These are phyloP conservation scores for Russula emetica DNA, from an alignment of 768 basidiomycete genomes.

Conservation along the genomic window DNA sequence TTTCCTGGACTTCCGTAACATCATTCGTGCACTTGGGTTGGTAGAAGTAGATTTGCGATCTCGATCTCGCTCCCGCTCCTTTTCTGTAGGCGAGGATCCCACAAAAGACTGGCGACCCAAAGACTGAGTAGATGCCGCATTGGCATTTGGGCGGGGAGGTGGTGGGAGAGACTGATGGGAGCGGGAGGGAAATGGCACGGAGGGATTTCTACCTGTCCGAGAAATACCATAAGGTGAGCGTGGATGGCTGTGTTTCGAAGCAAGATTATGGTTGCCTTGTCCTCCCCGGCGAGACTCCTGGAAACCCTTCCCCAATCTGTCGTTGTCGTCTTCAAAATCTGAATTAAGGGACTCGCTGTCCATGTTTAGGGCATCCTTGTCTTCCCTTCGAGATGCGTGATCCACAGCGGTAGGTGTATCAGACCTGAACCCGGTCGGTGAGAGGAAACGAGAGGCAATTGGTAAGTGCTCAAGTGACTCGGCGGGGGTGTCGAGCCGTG, in stretches of 20 bases:
- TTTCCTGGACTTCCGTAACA: slow-evolving; percentile 68
- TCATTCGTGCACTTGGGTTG: slow-evolving; percentile 35
- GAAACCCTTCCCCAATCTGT: slow-evolving; percentile 47
- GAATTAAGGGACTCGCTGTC: slow-evolving; percentile 73
- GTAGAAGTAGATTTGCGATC: slow-evolving; percentile 41
- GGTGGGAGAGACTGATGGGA: slow-evolving; percentile 77
- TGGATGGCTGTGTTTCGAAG: slow-evolving; percentile 61
- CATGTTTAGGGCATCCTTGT: slow-evolving; percentile 53
- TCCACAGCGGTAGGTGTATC: slow-evolving; percentile 41
- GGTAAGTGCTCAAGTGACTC: slow-evolving; percentile 76
- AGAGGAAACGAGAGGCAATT: slow-evolving; percentile 90
- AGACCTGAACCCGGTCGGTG: slow-evolving; percentile 48
- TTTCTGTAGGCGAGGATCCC: slow-evolving; percentile 39
- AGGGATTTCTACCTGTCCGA: slow-evolving; percentile 40
- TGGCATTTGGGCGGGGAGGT: slow-evolving; percentile 50
- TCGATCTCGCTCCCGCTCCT: slow-evolving; percentile 36
- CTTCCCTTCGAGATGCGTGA: slow-evolving; percentile 39
- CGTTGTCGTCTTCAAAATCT: slow-evolving; percentile 58
- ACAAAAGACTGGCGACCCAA: slow-evolving; percentile 64
- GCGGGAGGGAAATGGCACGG: slow-evolving; percentile 72
- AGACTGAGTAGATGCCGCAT: slow-evolving; percentile 65
- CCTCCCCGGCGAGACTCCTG: slow-evolving; percentile 36
- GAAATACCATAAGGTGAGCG: slow-evolving; percentile 69
- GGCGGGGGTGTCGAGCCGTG: slow-evolving; percentile 55
- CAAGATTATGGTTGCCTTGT: slow-evolving; percentile 29